Percentiles rank a stretch among this genome's conserved stretches.
Conservation (phyloP, 1,284 basidiomycete species). For the Caloboletus firmus region DNA sequence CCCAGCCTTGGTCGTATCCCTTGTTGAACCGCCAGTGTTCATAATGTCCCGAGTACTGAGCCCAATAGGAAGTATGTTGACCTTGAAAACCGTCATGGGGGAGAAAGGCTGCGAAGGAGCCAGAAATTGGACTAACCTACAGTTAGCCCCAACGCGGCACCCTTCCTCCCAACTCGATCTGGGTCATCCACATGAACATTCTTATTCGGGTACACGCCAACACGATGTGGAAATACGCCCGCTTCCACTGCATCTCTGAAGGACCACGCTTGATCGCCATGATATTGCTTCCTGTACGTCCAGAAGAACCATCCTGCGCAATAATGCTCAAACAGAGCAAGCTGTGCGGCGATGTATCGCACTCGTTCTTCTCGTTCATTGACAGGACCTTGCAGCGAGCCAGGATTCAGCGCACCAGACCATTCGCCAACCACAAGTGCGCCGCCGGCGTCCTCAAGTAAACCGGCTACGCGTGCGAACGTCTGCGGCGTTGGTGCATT, state of each 20-base stretch:
- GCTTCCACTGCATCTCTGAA: conserved; percentile 66
- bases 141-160: conserved; percentile 40
- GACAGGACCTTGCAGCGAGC: conserved; percentile 50
- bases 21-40: conserved; percentile 68
- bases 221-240: conserved; percentile 57
- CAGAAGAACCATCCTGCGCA: conserved; percentile 87
- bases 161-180: conserved; percentile 36
- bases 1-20: conserved; percentile 71
- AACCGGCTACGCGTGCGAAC: conserved; percentile 45
- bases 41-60: conserved; percentile 48
- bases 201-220: conserved; percentile 38
- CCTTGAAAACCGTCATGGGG: conserved; percentile 35
- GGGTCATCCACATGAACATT: conserved; percentile 22
- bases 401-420: conserved; percentile 76
- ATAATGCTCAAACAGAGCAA: conserved; percentile 63
- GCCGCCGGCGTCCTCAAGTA: conserved; percentile 49
- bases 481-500: conserved; percentile 42
- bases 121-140: conserved; percentile 38
- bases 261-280: conserved; percentile 77
- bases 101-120: background rate
- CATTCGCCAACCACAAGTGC: conserved; percentile 83
- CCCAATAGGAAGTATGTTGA: conserved; percentile 61
- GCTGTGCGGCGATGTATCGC: conserved; percentile 65
- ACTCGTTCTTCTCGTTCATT: conserved; percentile 48
- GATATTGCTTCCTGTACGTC: conserved; percentile 79